Percentiles rank a stretch among this genome's conserved stretches.
phyloP scores from a whole-genome alignment of 1,139 yeast species.

The Blastobotrys aristatus region DNA sequence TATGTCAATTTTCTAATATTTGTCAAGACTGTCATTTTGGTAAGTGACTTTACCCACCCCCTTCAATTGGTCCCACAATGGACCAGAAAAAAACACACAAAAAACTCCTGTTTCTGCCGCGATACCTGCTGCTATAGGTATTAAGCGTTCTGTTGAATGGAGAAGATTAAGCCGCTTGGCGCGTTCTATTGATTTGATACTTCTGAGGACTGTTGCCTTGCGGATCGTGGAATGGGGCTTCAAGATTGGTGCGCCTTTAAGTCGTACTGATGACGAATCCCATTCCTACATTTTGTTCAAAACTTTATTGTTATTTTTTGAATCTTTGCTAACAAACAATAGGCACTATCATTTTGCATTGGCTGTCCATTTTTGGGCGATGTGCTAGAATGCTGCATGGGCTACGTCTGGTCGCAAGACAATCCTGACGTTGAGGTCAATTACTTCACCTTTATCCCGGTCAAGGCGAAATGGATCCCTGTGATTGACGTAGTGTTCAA shows the following conservation, averaged over 20 bases:
- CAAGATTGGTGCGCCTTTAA: too few relatives aligned
- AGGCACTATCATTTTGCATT: not conserved
- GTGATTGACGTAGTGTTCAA: slow-evolving; percentile 29
- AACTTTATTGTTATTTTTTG: not conserved
- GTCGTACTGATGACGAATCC: too few relatives aligned
- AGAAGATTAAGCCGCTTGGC: slow-evolving; percentile 30
- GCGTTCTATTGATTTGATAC: slow-evolving; percentile 24
- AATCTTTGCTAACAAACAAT: not conserved
- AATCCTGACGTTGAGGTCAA: slow-evolving; percentile 28
- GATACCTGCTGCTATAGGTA: slow-evolving; percentile 26
- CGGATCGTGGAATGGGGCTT: slow-evolving; percentile 27
- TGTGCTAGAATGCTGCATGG: slow-evolving; percentile 26
- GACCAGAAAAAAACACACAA: too few relatives aligned
- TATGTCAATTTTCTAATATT: slow-evolving; percentile 32
- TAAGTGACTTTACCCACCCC: slow-evolving; percentile 20
- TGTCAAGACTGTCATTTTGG: slow-evolving; percentile 29
- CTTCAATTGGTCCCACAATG: too few relatives aligned
- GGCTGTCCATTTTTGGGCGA: slow-evolving; percentile 1
- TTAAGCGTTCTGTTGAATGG: slow-evolving; percentile 35
- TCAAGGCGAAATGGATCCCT: slow-evolving; percentile 35
- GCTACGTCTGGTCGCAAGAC: slow-evolving; percentile 38
- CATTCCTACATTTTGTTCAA: slow-evolving; percentile 8
- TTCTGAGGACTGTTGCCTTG: slow-evolving; percentile 21
- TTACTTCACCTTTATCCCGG: slow-evolving; percentile 29
- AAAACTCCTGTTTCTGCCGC: slow-evolving; percentile 36